These are phyloP conservation scores for Fragaria iinumae DNA, from an alignment of 306 rosid genomes.

Conservation along the genomic window DNA sequence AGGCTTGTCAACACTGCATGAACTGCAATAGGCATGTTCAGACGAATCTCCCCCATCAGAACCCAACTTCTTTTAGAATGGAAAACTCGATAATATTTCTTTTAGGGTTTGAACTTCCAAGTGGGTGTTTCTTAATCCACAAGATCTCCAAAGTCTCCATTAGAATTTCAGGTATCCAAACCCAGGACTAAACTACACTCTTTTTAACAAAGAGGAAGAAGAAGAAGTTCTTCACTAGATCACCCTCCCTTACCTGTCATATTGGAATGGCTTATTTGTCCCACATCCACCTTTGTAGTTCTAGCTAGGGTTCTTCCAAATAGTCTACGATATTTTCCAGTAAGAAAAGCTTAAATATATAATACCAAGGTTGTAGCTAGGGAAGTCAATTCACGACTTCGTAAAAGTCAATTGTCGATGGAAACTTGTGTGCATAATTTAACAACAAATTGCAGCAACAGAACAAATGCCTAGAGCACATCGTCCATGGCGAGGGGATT, in stretches of 20 bases:
- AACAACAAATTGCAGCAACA: neutral
- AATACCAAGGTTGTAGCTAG: neutral
- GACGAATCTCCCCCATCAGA: neutral
- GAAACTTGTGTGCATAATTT: neutral
- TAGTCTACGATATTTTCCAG: neutral
- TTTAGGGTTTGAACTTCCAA: neutral
- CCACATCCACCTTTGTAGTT: neutral
- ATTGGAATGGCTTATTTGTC: constrained; percentile 34
- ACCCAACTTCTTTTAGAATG: neutral
- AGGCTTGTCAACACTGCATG: neutral
- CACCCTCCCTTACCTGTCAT: constrained; percentile 7
- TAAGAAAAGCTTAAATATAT: neutral
- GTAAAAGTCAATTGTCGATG: constrained; percentile 4
- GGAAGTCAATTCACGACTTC: neutral
- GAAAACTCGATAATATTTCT: neutral
- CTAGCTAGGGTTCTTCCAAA: neutral
- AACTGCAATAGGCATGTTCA: neutral
- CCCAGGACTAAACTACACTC: neutral
- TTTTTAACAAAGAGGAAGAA: neutral
- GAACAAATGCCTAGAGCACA: neutral
- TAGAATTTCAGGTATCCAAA: neutral
- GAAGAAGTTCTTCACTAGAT: neutral
- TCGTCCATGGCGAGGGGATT: constrained; percentile 21
- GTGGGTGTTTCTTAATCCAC: neutral
- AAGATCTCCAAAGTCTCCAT: neutral